Evolutionary conservation across 352 stramenopile species (phyloP), one percentile per base, ranked within the genome.

Genomic region (Nannochloropsis limnetica): DNA sequence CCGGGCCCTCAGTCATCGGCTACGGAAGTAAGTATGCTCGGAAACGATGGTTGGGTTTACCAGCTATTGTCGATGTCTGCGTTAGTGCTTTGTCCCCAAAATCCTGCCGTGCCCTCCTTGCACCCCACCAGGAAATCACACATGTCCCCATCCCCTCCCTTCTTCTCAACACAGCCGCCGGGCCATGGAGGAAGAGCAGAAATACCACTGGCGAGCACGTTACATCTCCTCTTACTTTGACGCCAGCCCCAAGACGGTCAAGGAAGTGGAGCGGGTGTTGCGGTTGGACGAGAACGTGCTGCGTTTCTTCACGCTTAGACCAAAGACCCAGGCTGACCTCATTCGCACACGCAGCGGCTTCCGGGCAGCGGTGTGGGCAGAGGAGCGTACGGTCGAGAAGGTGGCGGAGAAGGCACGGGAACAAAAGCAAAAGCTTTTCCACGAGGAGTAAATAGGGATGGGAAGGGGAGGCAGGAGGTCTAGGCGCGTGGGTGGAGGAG

Each of bases 161-260:
- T 49, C 37, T 49, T 49, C n/a, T n/a, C n/a, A n/a, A 49, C 37
- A 74, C 61, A 74, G 61, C 25, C 61, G 61, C 61, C 61, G 61
- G 22, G 61, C 61, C n/a, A 74, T 74, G 61, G 61, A 74, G 20
- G 61, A 74, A 74, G 61, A 74, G 61, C 61, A 74, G 61, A 74
- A 74, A 74, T 74, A 74, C 25, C 61, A 74, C 25, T 74, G 61
- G 61, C 61, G n/a, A 29, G 61, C 61, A 3, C 61, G 61, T 20
- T 74, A 74, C 11, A 74, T 74, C n/a, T 74, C 61, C 1, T 74
- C 61, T 20, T 74, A 74, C 61, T 74, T 74, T 29, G 61, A 74
- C 61, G 61, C 25, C 9, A 74, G 61, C 61, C 61, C 61, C 61
- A 29, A 74, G n/a, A 22, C 11, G 61, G 61, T 74, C n/a, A 74